phyloP scores from a whole-genome alignment of 768 basidiomycete genomes.

The Amanita rubescens region DNA sequence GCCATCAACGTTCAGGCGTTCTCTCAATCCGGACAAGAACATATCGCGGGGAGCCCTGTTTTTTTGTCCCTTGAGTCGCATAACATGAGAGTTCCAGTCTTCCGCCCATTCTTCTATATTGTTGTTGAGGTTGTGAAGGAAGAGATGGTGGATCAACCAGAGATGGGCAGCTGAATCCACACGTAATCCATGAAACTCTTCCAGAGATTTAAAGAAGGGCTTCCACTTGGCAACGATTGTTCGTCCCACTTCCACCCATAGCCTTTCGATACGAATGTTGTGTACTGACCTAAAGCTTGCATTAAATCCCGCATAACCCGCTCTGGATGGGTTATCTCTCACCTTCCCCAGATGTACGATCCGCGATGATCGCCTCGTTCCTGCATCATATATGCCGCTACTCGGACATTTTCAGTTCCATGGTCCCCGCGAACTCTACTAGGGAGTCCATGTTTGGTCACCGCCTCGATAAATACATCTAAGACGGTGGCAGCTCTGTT shows the following conservation, averaged over 20 bases:
- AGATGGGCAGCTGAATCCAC: slow-evolving; percentile 21
- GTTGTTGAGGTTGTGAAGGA: slow-evolving; percentile 22
- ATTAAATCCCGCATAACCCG: background rate
- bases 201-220: slow-evolving; percentile 27
- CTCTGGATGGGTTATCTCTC: slow-evolving; percentile 1
- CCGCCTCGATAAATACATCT: slow-evolving; percentile 4
- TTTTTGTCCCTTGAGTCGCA: slow-evolving; percentile 18
- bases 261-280: slow-evolving; percentile 30
- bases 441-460: slow-evolving; percentile 7
- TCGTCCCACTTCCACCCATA: slow-evolving; percentile 31
- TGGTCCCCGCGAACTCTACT: slow-evolving; percentile 17
- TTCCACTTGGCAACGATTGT: slow-evolving; percentile 32
- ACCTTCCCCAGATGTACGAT: slow-evolving; percentile 18
- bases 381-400: slow-evolving; percentile 21
- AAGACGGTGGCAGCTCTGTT: slow-evolving; percentile 21
- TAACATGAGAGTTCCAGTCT: slow-evolving; percentile 26
- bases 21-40: slow-evolving; percentile 24
- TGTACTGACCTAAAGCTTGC: slow-evolving; percentile 18
- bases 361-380: slow-evolving; percentile 15
- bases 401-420: slow-evolving; percentile 20
- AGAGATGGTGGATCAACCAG: slow-evolving; percentile 33
- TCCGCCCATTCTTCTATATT: slow-evolving; percentile 22
- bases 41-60: slow-evolving; percentile 23
- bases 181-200: slow-evolving; percentile 21
- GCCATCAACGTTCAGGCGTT: background rate